A percentile compares a stretch with the other conserved stretches of the same genome.
phyloP scores from a whole-genome alignment of 176 grass and related monocot genomes.

The Carex pumila region DNA sequence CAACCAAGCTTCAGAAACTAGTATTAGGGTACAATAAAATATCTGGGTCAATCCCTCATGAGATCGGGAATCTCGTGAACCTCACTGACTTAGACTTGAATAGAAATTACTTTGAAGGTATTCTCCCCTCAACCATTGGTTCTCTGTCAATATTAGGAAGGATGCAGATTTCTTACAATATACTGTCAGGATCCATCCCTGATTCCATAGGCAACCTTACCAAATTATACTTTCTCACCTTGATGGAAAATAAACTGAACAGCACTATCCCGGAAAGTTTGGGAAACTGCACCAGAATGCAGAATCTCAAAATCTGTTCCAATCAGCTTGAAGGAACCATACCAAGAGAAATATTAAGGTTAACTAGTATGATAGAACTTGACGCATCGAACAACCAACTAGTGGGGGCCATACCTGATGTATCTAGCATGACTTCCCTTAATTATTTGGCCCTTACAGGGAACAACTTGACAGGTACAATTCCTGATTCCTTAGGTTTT shows the following conservation, averaged over 20 bases:
- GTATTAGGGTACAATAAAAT: conserved; percentile 3
- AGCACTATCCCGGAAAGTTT: conserved; percentile 18
- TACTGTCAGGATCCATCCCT: conserved; percentile 19
- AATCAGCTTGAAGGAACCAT: conserved; percentile 28
- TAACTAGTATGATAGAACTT: neutral
- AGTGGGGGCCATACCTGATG: neutral
- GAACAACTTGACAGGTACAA: conserved; percentile 22
- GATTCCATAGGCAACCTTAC: conserved; percentile 27
- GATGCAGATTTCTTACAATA: conserved; percentile 21
- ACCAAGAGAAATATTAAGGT: conserved; percentile 13
- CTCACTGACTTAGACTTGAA: neutral
- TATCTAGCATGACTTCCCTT: neutral
- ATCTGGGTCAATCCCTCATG: conserved; percentile 21
- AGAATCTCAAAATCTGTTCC: neutral
- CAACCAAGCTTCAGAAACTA: neutral
- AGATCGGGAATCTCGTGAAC: conserved; percentile 16
- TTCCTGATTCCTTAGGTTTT: conserved; percentile 17
- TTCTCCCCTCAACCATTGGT: conserved; percentile 22
- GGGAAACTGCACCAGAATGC: conserved; percentile 15
- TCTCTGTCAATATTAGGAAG: conserved; percentile 4
- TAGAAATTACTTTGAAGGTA: conserved; percentile 10
- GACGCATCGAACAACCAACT: neutral
- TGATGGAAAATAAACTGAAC: conserved; percentile 14
- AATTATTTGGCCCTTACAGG: neutral
- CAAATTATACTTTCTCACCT: conserved; percentile 12